phyloP scores from a whole-genome alignment of 129 eudicot genomes.

The Gnaphalium uliginosum region DNA sequence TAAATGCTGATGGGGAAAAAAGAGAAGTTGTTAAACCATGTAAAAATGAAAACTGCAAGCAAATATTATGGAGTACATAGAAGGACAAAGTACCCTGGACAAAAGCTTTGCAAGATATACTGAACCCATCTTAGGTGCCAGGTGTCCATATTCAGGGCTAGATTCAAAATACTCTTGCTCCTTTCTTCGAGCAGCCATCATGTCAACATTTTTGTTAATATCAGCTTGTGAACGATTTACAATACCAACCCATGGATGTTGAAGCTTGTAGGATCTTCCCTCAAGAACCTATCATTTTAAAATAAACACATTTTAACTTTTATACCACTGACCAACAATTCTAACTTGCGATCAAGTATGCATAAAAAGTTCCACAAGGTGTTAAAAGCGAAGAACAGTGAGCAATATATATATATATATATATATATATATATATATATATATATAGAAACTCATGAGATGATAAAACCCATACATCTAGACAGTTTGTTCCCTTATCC shows the following conservation, averaged over 20 bases:
- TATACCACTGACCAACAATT: slow-evolving; percentile 7
- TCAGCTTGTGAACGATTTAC: slow-evolving; percentile 99
- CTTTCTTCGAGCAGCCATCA: slow-evolving; percentile 82
- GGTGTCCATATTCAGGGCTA: slow-evolving; percentile 95
- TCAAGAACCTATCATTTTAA: slow-evolving; percentile 73
- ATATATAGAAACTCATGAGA: slow-evolving; percentile 17
- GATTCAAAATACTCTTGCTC: slow-evolving; percentile 89
- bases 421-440: too few species aligned
- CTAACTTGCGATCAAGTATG: slow-evolving; percentile 12
- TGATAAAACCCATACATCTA: slow-evolving; percentile 64
- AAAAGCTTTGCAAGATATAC: slow-evolving; percentile 94
- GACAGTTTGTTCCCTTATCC: slow-evolving; percentile 91
- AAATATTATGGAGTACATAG: slow-evolving; percentile 2
- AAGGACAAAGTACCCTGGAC: slow-evolving; percentile 54
- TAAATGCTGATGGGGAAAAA: slow-evolving; percentile 64
- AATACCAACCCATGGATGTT: slow-evolving; percentile 99
- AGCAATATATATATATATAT: slow-evolving; percentile 10
- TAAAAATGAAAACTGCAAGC: slow-evolving; percentile 15
- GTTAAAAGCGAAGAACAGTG: slow-evolving; percentile 15
- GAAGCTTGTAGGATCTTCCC: slow-evolving; percentile 92
- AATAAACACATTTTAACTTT: background rate
- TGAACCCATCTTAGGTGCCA: slow-evolving; percentile 94
- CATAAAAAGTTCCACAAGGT: slow-evolving; percentile 19
- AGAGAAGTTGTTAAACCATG: slow-evolving; percentile 17
- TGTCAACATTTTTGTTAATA: slow-evolving; percentile 92